Evolutionary conservation across 768 basidiomycete genomes (phyloP), one percentile per base, ranked within the genome.

Genomic region (Lactarius psammicola): DNA sequence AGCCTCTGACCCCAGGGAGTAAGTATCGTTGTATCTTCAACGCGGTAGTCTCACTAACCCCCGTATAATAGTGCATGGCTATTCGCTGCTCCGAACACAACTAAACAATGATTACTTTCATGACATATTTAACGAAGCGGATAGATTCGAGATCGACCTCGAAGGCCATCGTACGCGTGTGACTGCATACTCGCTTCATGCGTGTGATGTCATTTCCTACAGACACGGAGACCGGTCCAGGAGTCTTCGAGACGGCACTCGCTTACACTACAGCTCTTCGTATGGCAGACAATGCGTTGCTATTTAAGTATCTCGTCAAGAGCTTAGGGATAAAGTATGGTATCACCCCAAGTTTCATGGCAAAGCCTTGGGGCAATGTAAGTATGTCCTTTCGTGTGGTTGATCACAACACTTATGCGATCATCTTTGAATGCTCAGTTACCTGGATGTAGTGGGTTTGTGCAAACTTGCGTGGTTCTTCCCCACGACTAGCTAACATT

Each of bases 341-440:
- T 10, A 81, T 99, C 62, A 84, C 94, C 44, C 96, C 97, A 1
- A 96, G 93, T 66, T 99, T 99, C 77, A 98, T 98, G 96, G 95
- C 95, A 0, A 98, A 98, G 72, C 95, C 95, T 30, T 97, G 93
- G 91, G 88, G 87, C 36, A 87, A 93, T 72, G 94, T 95, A 72
- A 38, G 9, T 63, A 56, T 2, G 28, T 33, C 6, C 13, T 68
- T 34, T 49, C 38, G 9, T 56, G 17, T 20, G 15, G 36, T 36
- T 17, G 38, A 31, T 31, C 33, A 5, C 15, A 20, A 23, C 28
- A 65, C 44, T 62, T n/a, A 70, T 31, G 4, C 7, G 5, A 36
- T 17, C 46, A 36, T 44, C 60, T 28, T 2, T 30, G 64, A 17
- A 65, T 63, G 31, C 38, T 46, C 70, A 97, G 91, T 84, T 98